These are phyloP conservation scores for Yamadazyma atlantica DNA, from an alignment of 1,139 yeast genomes.

Conservation along the genomic window DNA sequence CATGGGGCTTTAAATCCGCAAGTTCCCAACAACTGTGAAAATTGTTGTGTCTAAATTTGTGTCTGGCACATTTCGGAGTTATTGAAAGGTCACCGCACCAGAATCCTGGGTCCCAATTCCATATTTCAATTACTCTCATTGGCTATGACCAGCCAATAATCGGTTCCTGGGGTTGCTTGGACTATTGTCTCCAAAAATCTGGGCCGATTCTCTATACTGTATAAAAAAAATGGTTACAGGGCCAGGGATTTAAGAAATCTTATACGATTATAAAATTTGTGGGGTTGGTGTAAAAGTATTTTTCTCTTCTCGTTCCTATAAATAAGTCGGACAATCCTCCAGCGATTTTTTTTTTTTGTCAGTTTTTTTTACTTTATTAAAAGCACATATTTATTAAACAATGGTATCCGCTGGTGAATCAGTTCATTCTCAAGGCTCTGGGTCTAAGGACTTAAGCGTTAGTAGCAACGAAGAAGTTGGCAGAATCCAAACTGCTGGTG, in stretches of 20 bases:
- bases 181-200: no score
- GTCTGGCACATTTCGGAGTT: no score
- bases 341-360: no score
- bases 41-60: no score
- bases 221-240: not conserved
- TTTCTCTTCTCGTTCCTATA: not conserved
- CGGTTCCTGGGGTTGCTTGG: not conserved
- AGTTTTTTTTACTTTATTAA: no score
- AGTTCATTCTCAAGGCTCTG: slow-evolving; percentile 14
- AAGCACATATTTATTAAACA: not conserved
- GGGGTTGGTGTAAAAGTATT: no score
- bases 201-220: not conserved
- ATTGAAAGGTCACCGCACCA: no score
- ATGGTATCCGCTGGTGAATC: slow-evolving; percentile 12
- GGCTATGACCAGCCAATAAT: no score
- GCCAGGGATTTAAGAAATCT: not conserved
- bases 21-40: no score
- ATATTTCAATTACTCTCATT: no score
- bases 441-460: slow-evolving; percentile 14
- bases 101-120: no score
- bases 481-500: slow-evolving; percentile 20
- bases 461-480: slow-evolving; percentile 15
- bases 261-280: not conserved
- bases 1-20: no score
- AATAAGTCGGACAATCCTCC: not conserved